These are phyloP conservation scores for Arabidopsis thaliana DNA, from an alignment of 345 rosid genomes.

Conservation along the genomic window DNA sequence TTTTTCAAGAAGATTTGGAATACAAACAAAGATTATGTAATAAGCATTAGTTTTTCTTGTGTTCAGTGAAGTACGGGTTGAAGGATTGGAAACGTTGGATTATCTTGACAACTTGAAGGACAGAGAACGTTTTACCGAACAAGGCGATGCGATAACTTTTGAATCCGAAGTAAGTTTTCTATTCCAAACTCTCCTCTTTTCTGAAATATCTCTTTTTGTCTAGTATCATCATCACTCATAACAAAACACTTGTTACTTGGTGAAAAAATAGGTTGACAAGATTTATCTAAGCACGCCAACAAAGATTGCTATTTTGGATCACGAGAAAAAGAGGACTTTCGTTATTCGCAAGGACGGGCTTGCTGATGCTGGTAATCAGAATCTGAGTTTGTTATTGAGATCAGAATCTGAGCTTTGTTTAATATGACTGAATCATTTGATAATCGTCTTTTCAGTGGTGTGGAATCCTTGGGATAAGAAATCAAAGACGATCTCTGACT, in stretches of 20 bases:
- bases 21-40: background rate
- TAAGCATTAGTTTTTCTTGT: constrained; percentile 37
- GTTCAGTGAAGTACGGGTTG: constrained; percentile 93
- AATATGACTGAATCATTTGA: constrained; percentile 17
- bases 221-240: constrained; percentile 10
- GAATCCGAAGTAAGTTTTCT: constrained; percentile 75
- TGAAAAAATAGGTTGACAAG: constrained; percentile 65
- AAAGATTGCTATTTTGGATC: constrained; percentile 92
- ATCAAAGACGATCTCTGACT: constrained; percentile 82
- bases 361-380: constrained; percentile 84
- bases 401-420: constrained; percentile 5
- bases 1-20: background rate
- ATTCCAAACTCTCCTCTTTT: constrained; percentile 11
- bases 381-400: background rate
- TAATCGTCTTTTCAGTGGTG: constrained; percentile 61
- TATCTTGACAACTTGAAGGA: constrained; percentile 89
- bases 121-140: constrained; percentile 87
- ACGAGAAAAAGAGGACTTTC: constrained; percentile 93
- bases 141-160: constrained; percentile 94
- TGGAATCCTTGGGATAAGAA: constrained; percentile 99
- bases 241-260: constrained; percentile 11
- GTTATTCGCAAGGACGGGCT: constrained; percentile 95
- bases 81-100: constrained; percentile 92
- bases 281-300: constrained; percentile 87
- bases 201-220: constrained; percentile 3